phyloP scores from a whole-genome alignment of 2,329 filamentous ascomycete genomes.

The Colletotrichum lentis region DNA sequence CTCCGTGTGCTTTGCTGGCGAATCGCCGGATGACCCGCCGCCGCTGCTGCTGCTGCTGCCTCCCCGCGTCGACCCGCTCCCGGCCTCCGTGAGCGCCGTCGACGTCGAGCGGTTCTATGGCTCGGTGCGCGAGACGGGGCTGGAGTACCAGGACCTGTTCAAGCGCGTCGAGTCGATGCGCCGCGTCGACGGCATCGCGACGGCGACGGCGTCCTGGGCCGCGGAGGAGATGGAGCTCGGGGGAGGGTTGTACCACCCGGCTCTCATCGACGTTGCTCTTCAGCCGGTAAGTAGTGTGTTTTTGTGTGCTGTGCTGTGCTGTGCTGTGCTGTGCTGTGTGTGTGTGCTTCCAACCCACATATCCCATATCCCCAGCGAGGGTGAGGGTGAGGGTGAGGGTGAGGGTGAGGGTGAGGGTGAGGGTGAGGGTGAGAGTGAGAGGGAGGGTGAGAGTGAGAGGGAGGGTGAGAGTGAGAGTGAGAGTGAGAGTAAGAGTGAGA shows the following conservation, averaged over 20 bases:
- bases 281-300: not conserved
- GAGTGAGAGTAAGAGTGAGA: too few species aligned
- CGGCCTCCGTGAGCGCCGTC: not conserved
- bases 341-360: too few species aligned
- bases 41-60: not conserved
- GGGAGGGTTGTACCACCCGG: not conserved
- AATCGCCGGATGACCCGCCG: not conserved
- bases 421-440: too few species aligned
- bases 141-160: slow-evolving; percentile 6
- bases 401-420: too few species aligned
- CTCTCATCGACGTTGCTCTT: slow-evolving; percentile 17
- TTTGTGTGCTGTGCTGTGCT: too few species aligned
- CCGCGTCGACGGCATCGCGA: slow-evolving; percentile 12
- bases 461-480: too few species aligned
- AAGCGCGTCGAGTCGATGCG: slow-evolving; percentile 13
- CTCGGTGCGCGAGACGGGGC: not conserved
- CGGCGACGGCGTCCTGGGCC: slow-evolving; percentile 16
- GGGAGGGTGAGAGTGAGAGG: too few species aligned
- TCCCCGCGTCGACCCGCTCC: not conserved
- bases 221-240: slow-evolving; percentile 16
- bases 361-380: too few species aligned
- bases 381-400: too few species aligned
- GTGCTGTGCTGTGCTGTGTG: too few species aligned
- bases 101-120: slow-evolving; percentile 7
- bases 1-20: not conserved